These are phyloP conservation scores for Saccharomycopsis babjevae DNA, from an alignment of 805 yeast species.

Conservation along the genomic window DNA sequence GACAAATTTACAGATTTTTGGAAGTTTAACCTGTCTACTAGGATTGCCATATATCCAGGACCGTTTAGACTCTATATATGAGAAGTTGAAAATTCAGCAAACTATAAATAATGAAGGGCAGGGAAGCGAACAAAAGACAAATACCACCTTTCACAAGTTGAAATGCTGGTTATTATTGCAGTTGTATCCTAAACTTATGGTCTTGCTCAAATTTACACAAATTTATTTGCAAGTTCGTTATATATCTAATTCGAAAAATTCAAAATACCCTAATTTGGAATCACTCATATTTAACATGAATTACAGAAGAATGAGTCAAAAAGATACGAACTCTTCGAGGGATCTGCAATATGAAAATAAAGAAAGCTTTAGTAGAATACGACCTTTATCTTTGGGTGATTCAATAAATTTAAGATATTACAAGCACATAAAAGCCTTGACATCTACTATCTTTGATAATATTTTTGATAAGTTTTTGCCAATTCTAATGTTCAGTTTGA, in stretches of 20 bases:
- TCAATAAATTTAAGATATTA: conserved; percentile 6
- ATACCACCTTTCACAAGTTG: conserved; percentile 26
- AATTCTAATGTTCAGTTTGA: conserved; percentile 14
- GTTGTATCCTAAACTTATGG: conserved; percentile 50
- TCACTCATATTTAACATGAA: conserved; percentile 54
- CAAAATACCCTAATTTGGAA: conserved; percentile 46
- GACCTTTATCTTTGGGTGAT: conserved; percentile 16
- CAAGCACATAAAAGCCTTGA: background rate
- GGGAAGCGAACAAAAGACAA: conserved; percentile 17
- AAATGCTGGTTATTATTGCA: conserved; percentile 34
- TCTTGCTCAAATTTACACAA: conserved; percentile 37
- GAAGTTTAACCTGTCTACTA: conserved; percentile 49
- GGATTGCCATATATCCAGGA: conserved; percentile 60
- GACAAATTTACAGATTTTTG: conserved; percentile 39
- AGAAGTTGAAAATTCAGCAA: conserved; percentile 49
- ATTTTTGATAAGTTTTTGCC: conserved; percentile 16
- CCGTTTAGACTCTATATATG: conserved; percentile 56
- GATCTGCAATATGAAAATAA: conserved; percentile 8
- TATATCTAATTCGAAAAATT: conserved; percentile 48
- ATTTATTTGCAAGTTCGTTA: conserved; percentile 52
- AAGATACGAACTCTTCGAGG: conserved; percentile 24
- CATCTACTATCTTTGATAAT: conserved; percentile 11
- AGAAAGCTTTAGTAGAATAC: conserved; percentile 14
- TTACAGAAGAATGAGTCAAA: conserved; percentile 48
- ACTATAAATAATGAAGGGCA: conserved; percentile 30